These are phyloP conservation scores for Malus hybrid DNA, from an alignment of 331 rosid genomes.

Conservation along the genomic window DNA sequence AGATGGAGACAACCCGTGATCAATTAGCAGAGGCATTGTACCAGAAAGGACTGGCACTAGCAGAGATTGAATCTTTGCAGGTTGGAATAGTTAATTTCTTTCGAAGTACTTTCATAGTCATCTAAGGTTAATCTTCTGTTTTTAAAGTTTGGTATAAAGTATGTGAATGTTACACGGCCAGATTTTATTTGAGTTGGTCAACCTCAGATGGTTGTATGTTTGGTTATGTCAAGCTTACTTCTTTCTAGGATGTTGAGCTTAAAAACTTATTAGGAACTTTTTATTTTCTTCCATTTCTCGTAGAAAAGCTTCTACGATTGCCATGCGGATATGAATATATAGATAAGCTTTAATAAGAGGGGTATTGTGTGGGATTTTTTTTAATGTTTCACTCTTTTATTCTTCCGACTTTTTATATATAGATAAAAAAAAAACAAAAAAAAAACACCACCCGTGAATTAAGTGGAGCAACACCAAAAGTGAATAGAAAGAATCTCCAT, in stretches of 20 bases:
- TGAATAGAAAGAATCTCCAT: too few relatives aligned
- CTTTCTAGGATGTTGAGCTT: not conserved
- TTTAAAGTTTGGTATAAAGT: not conserved
- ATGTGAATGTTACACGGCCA: not conserved
- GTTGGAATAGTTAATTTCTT: slow-evolving; percentile 20
- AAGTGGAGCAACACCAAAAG: too few relatives aligned
- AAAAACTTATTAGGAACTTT: not conserved
- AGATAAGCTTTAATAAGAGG: too few relatives aligned
- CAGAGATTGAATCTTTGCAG: slow-evolving; percentile 57
- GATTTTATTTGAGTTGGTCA: not conserved
- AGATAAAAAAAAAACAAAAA: too few relatives aligned
- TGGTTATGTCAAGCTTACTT: not conserved
- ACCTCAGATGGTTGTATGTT: not conserved
- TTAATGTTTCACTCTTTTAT: too few relatives aligned
- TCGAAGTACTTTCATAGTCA: not conserved
- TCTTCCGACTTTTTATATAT: too few relatives aligned
- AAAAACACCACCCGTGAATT: too few relatives aligned
- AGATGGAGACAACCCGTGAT: slow-evolving; percentile 76
- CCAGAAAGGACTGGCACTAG: slow-evolving; percentile 76
- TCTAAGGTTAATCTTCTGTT: not conserved
- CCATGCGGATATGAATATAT: not conserved
- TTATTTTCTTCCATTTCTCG: not conserved
- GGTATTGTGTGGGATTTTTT: too few relatives aligned
- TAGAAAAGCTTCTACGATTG: not conserved
- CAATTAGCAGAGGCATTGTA: slow-evolving; percentile 77